Conservation (phyloP, 2,329 filamentous ascomycete species). For the Trichoderma polysporum region DNA sequence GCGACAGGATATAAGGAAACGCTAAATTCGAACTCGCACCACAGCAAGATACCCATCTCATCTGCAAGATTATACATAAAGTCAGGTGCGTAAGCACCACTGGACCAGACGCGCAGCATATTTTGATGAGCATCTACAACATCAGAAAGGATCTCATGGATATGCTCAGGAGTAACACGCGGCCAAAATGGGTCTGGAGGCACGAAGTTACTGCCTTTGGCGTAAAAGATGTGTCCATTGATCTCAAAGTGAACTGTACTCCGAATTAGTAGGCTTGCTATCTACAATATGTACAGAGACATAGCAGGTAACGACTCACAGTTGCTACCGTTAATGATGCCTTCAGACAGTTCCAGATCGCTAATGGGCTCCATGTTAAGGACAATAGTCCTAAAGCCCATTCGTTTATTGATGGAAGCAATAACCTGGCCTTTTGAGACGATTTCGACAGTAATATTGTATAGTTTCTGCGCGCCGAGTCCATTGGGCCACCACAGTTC, state of each 20-base stretch:
- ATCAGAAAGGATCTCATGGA: slow-evolving; percentile 1
- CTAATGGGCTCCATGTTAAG: slow-evolving; percentile 11
- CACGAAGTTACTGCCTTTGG: slow-evolving; percentile 6
- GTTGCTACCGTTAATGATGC: slow-evolving; percentile 7
- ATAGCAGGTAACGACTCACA: neutral
- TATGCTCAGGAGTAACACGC: neutral
- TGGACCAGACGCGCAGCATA: slow-evolving; percentile 8
- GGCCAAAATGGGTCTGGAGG: slow-evolving; percentile 10
- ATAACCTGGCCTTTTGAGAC: neutral
- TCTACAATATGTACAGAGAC: neutral
- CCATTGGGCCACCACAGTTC: slow-evolving; percentile 10
- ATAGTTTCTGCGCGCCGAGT: slow-evolving; percentile 1
- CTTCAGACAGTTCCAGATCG: neutral
- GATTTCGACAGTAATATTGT: neutral
- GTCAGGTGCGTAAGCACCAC: slow-evolving; percentile 1
- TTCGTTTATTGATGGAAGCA: neutral
- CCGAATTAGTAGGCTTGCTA: neutral
- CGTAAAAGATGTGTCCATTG: slow-evolving; percentile 1
- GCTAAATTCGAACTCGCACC: slow-evolving; percentile 6
- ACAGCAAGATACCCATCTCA: slow-evolving; percentile 5
- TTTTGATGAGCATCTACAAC: slow-evolving; percentile 6
- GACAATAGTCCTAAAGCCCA: slow-evolving; percentile 1
- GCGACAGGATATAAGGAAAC: slow-evolving; percentile 2
- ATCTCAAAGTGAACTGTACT: slow-evolving; percentile 11
- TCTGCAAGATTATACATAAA: slow-evolving; percentile 9